Evolutionary conservation across 73 alveolate genomes (phyloP).

Genomic region (Tetrahymena malaccensis): DNA sequence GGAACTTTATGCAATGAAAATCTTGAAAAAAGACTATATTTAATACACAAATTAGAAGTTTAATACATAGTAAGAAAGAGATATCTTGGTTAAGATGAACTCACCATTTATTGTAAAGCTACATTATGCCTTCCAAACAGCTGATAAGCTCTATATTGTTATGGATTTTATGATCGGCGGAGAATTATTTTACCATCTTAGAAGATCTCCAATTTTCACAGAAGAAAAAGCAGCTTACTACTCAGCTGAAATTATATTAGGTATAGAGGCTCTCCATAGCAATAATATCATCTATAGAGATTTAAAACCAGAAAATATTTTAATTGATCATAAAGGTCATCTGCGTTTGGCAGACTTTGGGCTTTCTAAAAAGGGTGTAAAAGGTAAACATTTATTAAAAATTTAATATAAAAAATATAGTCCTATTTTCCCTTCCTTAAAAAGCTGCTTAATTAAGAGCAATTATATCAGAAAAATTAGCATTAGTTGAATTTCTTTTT

Average conservation of each 20-base stretch:
- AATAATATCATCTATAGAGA: constrained; percentile 67
- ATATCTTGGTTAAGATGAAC: constrained; percentile 54
- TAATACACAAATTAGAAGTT: not conserved
- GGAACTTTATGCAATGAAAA: constrained; percentile 18
- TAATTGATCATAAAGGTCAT: constrained; percentile 55
- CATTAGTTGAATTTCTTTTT: not conserved
- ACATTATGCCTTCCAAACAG: constrained; percentile 79
- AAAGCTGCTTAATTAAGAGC: not conserved
- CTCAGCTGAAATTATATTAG: constrained; percentile 70
- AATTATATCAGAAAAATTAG: no score
- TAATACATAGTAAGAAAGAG: constrained; percentile 53
- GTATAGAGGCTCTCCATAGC: constrained; percentile 65
- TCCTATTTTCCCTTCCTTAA: no score
- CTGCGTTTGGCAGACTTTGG: constrained; percentile 60
- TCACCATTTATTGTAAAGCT: constrained; percentile 80
- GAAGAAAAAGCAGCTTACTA: constrained; percentile 72
- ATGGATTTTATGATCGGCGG: constrained; percentile 90
- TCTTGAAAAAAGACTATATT: constrained; percentile 7
- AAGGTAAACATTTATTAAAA: not conserved
- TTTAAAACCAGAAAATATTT: constrained; percentile 67
- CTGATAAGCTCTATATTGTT: constrained; percentile 72
- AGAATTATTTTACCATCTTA: constrained; percentile 56
- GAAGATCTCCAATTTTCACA: constrained; percentile 46
- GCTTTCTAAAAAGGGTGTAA: constrained; percentile 40
- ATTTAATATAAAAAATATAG: not conserved